These are phyloP conservation scores for Candida wancherniae DNA, from an alignment of 805 yeast species.

Conservation along the genomic window DNA sequence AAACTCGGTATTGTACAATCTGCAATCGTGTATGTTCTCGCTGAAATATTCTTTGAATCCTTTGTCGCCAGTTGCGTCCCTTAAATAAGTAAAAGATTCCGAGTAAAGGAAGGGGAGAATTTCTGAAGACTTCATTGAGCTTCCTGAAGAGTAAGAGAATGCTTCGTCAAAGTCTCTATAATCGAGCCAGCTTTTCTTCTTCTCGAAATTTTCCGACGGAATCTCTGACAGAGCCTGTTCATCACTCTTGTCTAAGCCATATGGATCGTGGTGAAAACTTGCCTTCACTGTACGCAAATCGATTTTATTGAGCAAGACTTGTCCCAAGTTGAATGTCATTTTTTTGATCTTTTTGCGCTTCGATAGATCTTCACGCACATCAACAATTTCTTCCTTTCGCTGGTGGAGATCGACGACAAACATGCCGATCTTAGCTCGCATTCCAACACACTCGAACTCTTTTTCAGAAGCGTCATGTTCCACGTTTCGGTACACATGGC, in stretches of 20 bases:
- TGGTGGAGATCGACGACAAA: conserved; percentile 40
- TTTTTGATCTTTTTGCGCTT: conserved; percentile 45
- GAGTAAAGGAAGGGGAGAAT: conserved; percentile 62
- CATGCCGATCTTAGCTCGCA: conserved; percentile 43
- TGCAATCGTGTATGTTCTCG: conserved; percentile 29
- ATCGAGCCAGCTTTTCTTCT: conserved; percentile 60
- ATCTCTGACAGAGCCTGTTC: too few relatives aligned
- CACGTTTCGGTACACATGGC: conserved; percentile 64
- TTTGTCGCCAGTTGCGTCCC: conserved; percentile 44
- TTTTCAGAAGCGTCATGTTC: conserved; percentile 30
- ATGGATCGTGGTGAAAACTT: conserved; percentile 33
- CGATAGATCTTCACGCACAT: conserved; percentile 42
- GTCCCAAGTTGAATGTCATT: conserved; percentile 64
- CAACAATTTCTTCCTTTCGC: conserved; percentile 32
- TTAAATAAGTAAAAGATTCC: conserved; percentile 63
- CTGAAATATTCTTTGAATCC: conserved; percentile 15
- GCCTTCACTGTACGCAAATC: conserved; percentile 59
- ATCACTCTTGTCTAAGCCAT: conserved; percentile 9
- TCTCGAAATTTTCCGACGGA: conserved; percentile 15
- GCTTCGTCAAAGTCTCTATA: conserved; percentile 57
- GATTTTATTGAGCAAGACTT: conserved; percentile 48
- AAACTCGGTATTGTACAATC: conserved; percentile 23
- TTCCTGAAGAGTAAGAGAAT: conserved; percentile 35
- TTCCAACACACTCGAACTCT: conserved; percentile 59
- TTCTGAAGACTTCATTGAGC: conserved; percentile 38